Evolutionary conservation across 257 asterid genomes (phyloP).

Genomic region (Nicotiana sylvestris): DNA sequence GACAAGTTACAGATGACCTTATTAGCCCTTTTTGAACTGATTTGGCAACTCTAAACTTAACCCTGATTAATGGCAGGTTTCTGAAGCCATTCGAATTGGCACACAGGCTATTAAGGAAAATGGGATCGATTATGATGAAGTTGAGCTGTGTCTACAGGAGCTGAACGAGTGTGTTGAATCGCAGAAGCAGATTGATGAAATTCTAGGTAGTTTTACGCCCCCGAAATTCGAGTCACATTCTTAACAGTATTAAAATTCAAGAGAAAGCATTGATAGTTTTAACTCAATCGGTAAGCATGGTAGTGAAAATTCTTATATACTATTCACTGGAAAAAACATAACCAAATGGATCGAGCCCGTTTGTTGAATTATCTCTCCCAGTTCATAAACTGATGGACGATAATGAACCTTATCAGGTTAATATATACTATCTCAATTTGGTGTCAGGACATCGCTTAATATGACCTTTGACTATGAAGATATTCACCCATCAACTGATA

Average conservation of each 20-base stretch:
- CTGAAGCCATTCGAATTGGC: conserved; percentile 68
- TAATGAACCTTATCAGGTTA: neutral
- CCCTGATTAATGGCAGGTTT: conserved; percentile 45
- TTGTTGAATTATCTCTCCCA: neutral
- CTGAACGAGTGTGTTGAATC: conserved; percentile 58
- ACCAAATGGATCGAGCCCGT: neutral
- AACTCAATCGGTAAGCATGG: neutral
- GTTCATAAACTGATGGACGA: neutral
- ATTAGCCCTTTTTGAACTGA: neutral
- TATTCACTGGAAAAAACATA: neutral
- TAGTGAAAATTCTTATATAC: neutral
- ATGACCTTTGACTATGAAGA: neutral
- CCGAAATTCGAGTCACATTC: neutral
- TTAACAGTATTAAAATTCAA: neutral
- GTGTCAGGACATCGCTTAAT: neutral
- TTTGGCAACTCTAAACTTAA: conserved; percentile 2
- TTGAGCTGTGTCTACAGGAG: conserved; percentile 61
- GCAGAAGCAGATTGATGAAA: conserved; percentile 54
- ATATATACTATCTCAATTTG: neutral
- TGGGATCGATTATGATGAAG: conserved; percentile 53
- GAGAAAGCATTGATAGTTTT: neutral
- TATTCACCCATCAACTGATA: neutral
- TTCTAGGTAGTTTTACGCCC: conserved; percentile 39
- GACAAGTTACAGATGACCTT: neutral
- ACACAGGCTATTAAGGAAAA: conserved; percentile 56